phyloP scores from a whole-genome alignment of 305 asterid genomes.

The Ruellia speciosa region DNA sequence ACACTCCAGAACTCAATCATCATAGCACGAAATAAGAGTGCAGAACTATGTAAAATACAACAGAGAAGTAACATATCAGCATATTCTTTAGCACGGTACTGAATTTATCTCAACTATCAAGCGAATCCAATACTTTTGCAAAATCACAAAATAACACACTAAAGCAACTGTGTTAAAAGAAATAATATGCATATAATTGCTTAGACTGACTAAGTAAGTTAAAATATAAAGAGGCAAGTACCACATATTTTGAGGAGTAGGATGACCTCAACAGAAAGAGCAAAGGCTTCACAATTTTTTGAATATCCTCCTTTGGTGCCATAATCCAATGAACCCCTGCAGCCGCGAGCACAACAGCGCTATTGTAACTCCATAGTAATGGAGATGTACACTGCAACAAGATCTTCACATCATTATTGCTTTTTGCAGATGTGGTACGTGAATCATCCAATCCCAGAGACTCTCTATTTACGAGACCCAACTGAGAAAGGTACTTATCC shows the following conservation, averaged over 20 bases:
- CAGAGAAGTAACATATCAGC: conserved; percentile 10
- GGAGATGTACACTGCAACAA: conserved; percentile 86
- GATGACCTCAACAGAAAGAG: conserved; percentile 92
- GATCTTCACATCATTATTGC: conserved; percentile 72
- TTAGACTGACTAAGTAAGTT: background rate
- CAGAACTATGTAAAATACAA: background rate
- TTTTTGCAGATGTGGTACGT: conserved; percentile 58
- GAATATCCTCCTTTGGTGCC: conserved; percentile 74
- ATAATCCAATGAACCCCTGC: conserved; percentile 98
- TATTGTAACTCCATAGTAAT: conserved; percentile 76
- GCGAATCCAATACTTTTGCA: conserved; percentile 9
- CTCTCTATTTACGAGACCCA: conserved; percentile 38
- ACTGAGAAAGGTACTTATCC: conserved; percentile 68
- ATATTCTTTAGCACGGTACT: conserved; percentile 2
- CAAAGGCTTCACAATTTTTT: conserved; percentile 77
- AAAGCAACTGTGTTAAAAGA: conserved; percentile 10
- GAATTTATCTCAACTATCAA: conserved; percentile 7
- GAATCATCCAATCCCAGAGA: conserved; percentile 42
- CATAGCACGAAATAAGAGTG: conserved; percentile 6
- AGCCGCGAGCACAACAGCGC: conserved; percentile 96
- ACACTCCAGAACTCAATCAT: conserved; percentile 2
- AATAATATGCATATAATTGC: conserved; percentile 5
- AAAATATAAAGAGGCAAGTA: conserved; percentile 26
- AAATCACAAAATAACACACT: conserved; percentile 1
- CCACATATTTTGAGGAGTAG: conserved; percentile 85